Evolutionary conservation across 2,329 filamentous ascomycete species (phyloP), one percentile per base, ranked within the genome.

Genomic region (Neofusicoccum parvum): DNA sequence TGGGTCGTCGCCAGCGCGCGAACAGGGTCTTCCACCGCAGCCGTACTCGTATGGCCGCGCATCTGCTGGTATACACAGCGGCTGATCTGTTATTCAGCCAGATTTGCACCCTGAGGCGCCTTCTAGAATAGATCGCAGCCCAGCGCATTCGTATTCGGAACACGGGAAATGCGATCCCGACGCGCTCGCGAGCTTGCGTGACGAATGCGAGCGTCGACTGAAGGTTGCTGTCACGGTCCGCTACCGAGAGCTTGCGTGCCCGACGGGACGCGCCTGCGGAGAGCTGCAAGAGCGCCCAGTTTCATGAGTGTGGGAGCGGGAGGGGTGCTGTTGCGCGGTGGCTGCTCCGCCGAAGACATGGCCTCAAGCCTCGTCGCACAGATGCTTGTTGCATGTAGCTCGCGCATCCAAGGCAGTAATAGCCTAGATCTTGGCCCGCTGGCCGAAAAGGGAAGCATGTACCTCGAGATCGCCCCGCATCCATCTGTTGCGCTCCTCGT

Each of bases 81-180:
- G 46, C 46, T 34, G 48, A 50, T 50, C 48, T 39, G 50, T 34
- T 17, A 20, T 37, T 11, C 53, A 56, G 37, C 15, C 27, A 23
- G 15, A 48, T 34, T 59, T 45, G 20, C 43, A 34, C 41, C 56
- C 56, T 37, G 56, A 48, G 56, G 56, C 56, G 43, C 6, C 56
- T 59, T 59, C 54, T 23, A 60, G 56, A 48, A 60, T 3, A 2
- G n/a, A 45, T 59, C 41, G 54, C 23, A 14, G 41, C 23, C 7
- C 32, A 46, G 41, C 56, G 43, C 56, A 48, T 48, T 60, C 56
- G 56, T 60, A 46, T 60, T 48, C 56, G 56, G 56, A 36, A 23
- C n/a, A 14, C 56, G 56, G 56, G 27, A 32, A 37, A 20, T n/a
- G 56, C 43, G 56, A 37, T 60, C 17, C 56, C 56, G 56, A 60